A percentile compares a stretch with the other conserved stretches of the same genome.
Evolutionary conservation across 352 stramenopile species (phyloP).

Genomic region (Globisporangium spiculum): DNA sequence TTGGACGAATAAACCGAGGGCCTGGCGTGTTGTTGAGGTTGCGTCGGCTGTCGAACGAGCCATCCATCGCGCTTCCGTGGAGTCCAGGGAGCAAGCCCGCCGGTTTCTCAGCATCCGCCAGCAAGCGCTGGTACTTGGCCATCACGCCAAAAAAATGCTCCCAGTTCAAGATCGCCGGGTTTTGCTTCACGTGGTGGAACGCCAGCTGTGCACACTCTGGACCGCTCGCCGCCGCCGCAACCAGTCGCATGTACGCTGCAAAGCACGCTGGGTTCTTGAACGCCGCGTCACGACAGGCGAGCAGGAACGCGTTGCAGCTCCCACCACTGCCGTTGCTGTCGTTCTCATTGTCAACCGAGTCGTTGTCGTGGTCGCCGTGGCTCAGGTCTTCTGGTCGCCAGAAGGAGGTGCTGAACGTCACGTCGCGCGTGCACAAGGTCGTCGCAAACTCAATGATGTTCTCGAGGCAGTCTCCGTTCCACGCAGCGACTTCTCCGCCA

Average conservation of each 20-base stretch:
- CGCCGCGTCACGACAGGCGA: conserved; percentile 67
- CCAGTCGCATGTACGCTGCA: conserved; percentile 69
- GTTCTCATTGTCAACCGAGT: conserved; percentile 33
- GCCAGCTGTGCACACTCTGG: conserved; percentile 69
- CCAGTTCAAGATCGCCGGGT: conserved; percentile 74
- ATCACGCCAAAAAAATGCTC: conserved; percentile 85
- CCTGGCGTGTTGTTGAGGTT: conserved; percentile 29
- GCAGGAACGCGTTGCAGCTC: conserved; percentile 62
- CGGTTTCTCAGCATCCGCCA: conserved; percentile 71
- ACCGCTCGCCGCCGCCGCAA: conserved; percentile 62
- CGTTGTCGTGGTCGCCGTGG: conserved; percentile 22
- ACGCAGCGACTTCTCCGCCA: conserved; percentile 46
- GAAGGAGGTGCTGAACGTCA: conserved; percentile 59
- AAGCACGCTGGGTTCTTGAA: conserved; percentile 76
- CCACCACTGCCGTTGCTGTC: conserved; percentile 30
- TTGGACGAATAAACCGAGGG: conserved; percentile 72
- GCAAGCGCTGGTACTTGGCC: conserved; percentile 78
- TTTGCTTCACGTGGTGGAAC: conserved; percentile 87
- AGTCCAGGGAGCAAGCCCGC: conserved; percentile 30
- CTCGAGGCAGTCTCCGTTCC: conserved; percentile 75
- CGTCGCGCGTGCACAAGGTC: conserved; percentile 52
- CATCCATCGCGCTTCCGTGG: conserved; percentile 11
- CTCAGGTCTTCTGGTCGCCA: conserved; percentile 45
- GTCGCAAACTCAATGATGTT: conserved; percentile 77
- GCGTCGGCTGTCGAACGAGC: conserved; percentile 14